A percentile compares a stretch with the other conserved stretches of the same genome.
Evolutionary conservation across 441 rosid species (phyloP).

Genomic region (Capsella rubella): DNA sequence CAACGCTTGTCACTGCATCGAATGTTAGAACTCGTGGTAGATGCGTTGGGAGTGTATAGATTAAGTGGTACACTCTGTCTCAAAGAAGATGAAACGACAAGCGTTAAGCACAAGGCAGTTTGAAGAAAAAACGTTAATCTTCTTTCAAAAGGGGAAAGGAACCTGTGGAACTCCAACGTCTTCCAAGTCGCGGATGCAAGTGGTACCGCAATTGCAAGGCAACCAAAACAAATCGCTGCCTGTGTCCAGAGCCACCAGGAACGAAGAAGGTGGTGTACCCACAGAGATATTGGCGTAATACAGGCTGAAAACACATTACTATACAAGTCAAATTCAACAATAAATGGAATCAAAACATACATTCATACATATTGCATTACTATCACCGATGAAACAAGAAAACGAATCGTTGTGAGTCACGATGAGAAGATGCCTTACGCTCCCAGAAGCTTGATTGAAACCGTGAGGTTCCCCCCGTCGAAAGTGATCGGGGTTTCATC

Average conservation of each 20-base stretch:
- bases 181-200: constrained; percentile 41
- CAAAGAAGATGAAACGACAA: background rate
- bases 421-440: constrained; percentile 50
- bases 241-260: constrained; percentile 86
- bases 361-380: background rate
- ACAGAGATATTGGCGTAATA: constrained; percentile 77
- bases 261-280: constrained; percentile 74
- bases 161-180: constrained; percentile 18
- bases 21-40: constrained; percentile 72
- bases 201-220: constrained; percentile 73
- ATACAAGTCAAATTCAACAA: background rate
- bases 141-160: background rate
- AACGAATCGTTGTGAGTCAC: constrained; percentile 4
- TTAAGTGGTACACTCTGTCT: constrained; percentile 67
- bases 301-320: constrained; percentile 55
- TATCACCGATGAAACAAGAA: background rate
- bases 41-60: constrained; percentile 70
- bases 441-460: constrained; percentile 55
- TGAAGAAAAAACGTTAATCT: background rate
- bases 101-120: background rate
- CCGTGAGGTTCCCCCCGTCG: constrained; percentile 56
- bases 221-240: constrained; percentile 92
- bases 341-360: background rate
- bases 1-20: constrained; percentile 69
- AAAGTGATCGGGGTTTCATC: constrained; percentile 58